Evolutionary conservation across 305 asterid species (phyloP).

Genomic region (Ilex paraguariensis): DNA sequence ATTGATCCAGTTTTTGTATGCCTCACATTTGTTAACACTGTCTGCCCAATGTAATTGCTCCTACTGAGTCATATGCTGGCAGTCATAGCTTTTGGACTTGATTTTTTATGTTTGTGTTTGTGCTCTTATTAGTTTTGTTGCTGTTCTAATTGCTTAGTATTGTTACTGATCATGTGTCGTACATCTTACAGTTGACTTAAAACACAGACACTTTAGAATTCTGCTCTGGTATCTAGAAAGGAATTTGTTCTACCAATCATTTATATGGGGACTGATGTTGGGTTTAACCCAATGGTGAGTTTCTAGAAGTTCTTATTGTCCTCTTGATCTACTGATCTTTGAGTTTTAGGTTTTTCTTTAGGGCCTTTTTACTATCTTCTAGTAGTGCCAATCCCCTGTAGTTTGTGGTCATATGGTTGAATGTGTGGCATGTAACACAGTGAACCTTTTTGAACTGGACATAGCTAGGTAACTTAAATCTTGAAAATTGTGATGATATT

Average conservation of each 20-base stretch:
- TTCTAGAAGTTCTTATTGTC: background rate
- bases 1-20: background rate
- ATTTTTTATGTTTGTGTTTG: no score
- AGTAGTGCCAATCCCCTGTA: no score
- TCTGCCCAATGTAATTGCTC: no score
- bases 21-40: no score
- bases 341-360: background rate
- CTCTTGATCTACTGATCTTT: no score
- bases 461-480: no score
- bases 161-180: background rate
- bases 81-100: background rate
- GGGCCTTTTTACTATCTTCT: background rate
- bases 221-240: background rate
- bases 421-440: no score
- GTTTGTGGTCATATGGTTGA: no score
- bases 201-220: no score
- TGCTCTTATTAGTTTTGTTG: background rate
- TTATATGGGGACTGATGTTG: background rate
- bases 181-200: no score
- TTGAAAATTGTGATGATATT: no score
- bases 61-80: background rate
- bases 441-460: no score
- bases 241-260: background rate
- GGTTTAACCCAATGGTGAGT: background rate
- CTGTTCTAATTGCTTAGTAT: background rate